A percentile compares a stretch with the other conserved stretches of the same genome.
phyloP scores from a whole-genome alignment of 306 rosid genomes.

The Arachis stenosperma region DNA sequence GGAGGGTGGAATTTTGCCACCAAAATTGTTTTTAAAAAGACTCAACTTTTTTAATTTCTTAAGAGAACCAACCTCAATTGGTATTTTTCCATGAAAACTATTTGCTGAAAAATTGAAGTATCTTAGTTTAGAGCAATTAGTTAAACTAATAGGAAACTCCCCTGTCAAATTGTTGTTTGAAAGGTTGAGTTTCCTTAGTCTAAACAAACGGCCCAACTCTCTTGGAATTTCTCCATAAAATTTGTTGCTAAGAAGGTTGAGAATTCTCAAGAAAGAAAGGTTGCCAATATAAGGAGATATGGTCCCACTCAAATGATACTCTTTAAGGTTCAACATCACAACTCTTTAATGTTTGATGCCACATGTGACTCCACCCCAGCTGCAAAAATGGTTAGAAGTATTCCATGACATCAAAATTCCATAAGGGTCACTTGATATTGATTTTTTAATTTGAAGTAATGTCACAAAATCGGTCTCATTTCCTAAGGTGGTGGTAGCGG shows the following conservation, averaged over 20 bases:
- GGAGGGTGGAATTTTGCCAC: background rate
- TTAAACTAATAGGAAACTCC: constrained; percentile 8
- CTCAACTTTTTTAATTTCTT: background rate
- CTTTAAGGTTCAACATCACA: background rate
- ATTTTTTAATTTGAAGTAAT: background rate
- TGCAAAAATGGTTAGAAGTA: constrained; percentile 6
- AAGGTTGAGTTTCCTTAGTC: background rate
- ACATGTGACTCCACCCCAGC: background rate
- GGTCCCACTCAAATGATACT: background rate
- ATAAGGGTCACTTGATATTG: constrained; percentile 12
- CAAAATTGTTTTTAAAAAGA: background rate
- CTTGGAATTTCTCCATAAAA: constrained; percentile 1
- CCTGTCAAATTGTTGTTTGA: constrained; percentile 11
- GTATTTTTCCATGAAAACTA: constrained; percentile 13
- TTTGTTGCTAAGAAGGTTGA: background rate
- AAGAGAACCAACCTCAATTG: constrained; percentile 24
- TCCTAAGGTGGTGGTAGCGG: background rate
- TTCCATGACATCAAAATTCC: constrained; percentile 32
- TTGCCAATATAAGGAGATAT: background rate
- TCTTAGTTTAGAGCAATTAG: background rate
- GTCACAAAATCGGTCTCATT: constrained; percentile 26
- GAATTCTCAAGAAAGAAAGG: background rate
- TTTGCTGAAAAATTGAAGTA: background rate
- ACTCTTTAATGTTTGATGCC: constrained; percentile 30
- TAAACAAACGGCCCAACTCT: background rate